Percentiles rank a stretch among this genome's conserved stretches.
Evolutionary conservation across 495 filamentous ascomycete genomes (phyloP).

Genomic region (Cladorrhinum samala): DNA sequence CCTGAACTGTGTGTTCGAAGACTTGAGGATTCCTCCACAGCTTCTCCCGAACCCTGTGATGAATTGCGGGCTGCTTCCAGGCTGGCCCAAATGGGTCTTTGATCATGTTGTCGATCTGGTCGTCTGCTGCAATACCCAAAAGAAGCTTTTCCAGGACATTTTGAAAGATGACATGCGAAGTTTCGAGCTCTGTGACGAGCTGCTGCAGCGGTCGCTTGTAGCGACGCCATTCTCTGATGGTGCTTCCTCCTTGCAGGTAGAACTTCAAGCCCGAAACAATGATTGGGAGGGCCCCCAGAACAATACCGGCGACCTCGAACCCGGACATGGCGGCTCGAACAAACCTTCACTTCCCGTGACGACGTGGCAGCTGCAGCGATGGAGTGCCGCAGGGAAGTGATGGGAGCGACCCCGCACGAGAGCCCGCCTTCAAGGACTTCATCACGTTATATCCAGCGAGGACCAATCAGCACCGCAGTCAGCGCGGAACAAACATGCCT

Average conservation of each 20-base stretch:
- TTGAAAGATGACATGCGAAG: conserved; percentile 27
- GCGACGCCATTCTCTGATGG: conserved; percentile 19
- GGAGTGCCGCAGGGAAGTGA: no score
- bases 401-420: no score
- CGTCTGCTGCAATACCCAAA: conserved; percentile 18
- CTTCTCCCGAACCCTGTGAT: conserved; percentile 10
- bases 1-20: conserved; percentile 19
- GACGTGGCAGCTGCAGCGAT: no score
- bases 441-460: no score
- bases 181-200: conserved; percentile 27
- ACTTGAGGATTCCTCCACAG: conserved; percentile 16
- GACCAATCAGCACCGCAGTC: no score
- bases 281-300: conserved; percentile 37
- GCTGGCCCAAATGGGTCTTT: conserved; percentile 19
- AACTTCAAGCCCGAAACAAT: conserved; percentile 34
- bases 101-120: conserved; percentile 25
- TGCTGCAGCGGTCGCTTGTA: conserved; percentile 25
- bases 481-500: no score
- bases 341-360: no score
- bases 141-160: conserved; percentile 32
- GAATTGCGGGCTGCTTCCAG: conserved; percentile 12
- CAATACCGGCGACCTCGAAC: conserved; percentile 39
- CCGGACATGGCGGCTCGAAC: conserved; percentile 31
- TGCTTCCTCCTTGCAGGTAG: conserved; percentile 28
- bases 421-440: no score